These are phyloP conservation scores for Aspergillus fijiensis DNA, from an alignment of 2,329 filamentous ascomycete species.

Conservation along the genomic window DNA sequence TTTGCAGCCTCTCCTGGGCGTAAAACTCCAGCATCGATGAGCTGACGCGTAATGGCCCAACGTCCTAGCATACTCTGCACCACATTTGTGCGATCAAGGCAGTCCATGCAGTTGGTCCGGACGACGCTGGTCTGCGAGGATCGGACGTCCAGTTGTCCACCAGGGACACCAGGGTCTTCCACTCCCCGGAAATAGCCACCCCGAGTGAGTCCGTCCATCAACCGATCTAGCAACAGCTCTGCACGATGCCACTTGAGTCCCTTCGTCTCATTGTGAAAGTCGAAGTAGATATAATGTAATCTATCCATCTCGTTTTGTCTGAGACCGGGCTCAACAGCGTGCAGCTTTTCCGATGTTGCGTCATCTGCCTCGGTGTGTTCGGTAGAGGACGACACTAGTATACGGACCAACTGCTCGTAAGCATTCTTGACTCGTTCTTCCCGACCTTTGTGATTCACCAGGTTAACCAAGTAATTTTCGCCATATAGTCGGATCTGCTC, in stretches of 20 bases:
- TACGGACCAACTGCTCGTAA: conserved; percentile 85
- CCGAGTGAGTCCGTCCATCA: conserved; percentile 71
- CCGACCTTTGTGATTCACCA: conserved; percentile 94
- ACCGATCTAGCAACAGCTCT: conserved; percentile 77
- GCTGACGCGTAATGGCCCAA: conserved; percentile 82
- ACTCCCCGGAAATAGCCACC: conserved; percentile 93
- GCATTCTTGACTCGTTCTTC: conserved; percentile 87
- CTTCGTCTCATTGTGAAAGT: conserved; percentile 97
- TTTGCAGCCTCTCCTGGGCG: conserved; percentile 72
- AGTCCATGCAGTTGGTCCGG: conserved; percentile 99
- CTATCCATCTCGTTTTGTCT: conserved; percentile 70
- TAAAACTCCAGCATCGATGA: conserved; percentile 80
- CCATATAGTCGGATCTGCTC: conserved; percentile 93
- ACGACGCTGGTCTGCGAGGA: conserved; percentile 85
- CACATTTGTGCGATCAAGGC: conserved; percentile 94
- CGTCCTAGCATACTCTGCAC: conserved; percentile 96
- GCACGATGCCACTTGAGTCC: conserved; percentile 91
- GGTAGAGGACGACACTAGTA: conserved; percentile 66
- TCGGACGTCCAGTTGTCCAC: conserved; percentile 75
- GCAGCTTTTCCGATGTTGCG: conserved; percentile 75
- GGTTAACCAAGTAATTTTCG: conserved; percentile 94
- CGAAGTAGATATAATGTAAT: conserved; percentile 95
- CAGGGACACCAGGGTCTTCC: conserved; percentile 71
- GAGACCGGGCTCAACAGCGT: conserved; percentile 66
- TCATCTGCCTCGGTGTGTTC: conserved; percentile 66